These are phyloP conservation scores for Aspergillus phoenicis DNA, from an alignment of 2,329 filamentous ascomycete species.

Conservation along the genomic window DNA sequence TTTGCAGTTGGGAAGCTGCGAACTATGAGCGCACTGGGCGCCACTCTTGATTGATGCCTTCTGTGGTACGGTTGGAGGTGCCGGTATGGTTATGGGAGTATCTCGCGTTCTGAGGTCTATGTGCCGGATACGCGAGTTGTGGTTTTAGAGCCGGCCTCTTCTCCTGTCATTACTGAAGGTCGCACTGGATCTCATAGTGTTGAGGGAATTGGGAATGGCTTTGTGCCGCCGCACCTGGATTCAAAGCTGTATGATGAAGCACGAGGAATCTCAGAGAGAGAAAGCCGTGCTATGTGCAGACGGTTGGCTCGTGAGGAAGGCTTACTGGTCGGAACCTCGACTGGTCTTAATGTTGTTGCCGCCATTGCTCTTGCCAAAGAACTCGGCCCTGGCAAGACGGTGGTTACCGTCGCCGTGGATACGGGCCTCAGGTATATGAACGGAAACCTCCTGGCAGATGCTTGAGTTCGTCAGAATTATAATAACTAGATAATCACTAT, in stretches of 20 bases:
- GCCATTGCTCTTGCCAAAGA: slow-evolving; percentile 19
- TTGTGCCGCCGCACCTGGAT: slow-evolving; percentile 83
- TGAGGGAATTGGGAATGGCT: slow-evolving; percentile 93
- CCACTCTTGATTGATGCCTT: slow-evolving; percentile 21
- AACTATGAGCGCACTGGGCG: slow-evolving; percentile 18
- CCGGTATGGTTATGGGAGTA: slow-evolving; percentile 20
- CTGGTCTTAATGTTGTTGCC: slow-evolving; percentile 22
- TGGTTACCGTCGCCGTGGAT: slow-evolving; percentile 21
- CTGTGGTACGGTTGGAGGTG: slow-evolving; percentile 16
- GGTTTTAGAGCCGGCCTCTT: slow-evolving; percentile 19
- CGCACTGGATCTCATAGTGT: slow-evolving; percentile 75
- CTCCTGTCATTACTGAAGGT: slow-evolving; percentile 15
- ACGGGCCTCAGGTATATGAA: slow-evolving; percentile 23
- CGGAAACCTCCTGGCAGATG: slow-evolving; percentile 9
- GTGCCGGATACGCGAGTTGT: neutral
- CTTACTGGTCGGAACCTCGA: slow-evolving; percentile 67
- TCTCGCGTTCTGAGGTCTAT: slow-evolving; percentile 12
- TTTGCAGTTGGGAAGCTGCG: slow-evolving; percentile 15
- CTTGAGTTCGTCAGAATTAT: neutral
- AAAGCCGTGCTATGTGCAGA: slow-evolving; percentile 79
- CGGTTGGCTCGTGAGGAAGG: slow-evolving; percentile 86
- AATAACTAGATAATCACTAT: too few species aligned
- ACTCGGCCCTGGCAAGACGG: slow-evolving; percentile 14
- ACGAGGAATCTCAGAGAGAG: slow-evolving; percentile 88
- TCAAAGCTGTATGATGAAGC: slow-evolving; percentile 76